Percentiles rank a stretch among this genome's conserved stretches.
Conservation (phyloP, 2,329 filamentous ascomycete genomes). For the Tolypocladium tundrense region DNA sequence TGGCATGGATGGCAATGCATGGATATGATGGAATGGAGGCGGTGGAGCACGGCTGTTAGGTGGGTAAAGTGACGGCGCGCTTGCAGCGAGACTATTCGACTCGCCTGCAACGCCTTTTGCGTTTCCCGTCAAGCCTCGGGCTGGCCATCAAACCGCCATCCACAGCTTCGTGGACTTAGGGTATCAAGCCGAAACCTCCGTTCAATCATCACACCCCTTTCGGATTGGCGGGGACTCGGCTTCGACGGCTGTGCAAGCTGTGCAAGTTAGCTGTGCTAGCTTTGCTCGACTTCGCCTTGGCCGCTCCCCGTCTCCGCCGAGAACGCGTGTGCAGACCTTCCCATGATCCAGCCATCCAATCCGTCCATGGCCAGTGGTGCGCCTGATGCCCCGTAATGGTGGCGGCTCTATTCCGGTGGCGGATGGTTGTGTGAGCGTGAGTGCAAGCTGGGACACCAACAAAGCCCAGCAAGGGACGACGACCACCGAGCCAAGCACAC, state of each 20-base stretch:
- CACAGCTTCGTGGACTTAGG: neutral
- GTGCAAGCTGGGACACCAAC: neutral
- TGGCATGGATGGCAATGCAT: neutral
- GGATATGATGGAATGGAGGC: neutral
- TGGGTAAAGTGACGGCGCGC: neutral
- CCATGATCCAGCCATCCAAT: neutral
- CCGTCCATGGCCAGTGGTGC: neutral
- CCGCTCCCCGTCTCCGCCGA: neutral
- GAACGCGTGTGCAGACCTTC: neutral
- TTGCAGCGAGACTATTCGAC: neutral
- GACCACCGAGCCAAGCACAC: neutral
- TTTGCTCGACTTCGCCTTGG: neutral
- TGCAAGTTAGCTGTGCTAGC: neutral
- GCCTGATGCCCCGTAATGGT: neutral
- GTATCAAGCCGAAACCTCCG: neutral
- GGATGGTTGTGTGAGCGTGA: neutral
- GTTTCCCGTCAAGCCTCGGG: neutral
- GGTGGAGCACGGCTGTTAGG: neutral
- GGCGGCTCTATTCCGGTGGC: neutral
- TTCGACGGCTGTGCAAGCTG: neutral
- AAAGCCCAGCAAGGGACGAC: neutral
- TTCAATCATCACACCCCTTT: neutral
- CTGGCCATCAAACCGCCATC: neutral
- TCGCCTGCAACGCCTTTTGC: neutral
- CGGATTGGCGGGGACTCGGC: neutral